Evolutionary conservation across 345 rosid species (phyloP).

Genomic region (Mercurialis annua): DNA sequence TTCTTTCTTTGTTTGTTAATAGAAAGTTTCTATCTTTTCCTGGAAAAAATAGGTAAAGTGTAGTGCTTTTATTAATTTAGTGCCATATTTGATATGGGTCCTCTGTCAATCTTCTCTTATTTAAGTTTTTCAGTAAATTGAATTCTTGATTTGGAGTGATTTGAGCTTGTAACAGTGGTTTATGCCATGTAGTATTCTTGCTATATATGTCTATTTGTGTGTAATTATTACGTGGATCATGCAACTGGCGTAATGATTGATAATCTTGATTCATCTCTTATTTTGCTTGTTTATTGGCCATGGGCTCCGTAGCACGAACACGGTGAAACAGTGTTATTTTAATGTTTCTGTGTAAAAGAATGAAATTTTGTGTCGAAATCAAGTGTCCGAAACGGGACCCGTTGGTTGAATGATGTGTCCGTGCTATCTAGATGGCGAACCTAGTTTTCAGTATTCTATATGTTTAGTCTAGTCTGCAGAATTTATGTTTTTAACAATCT

Average conservation of each 20-base stretch:
- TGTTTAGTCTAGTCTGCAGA: constrained; percentile 1
- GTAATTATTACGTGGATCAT: constrained; percentile 4
- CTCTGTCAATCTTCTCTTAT: constrained; percentile 13
- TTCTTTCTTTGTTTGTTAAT: constrained; percentile 6
- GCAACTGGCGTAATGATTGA: not conserved
- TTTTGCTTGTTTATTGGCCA: not conserved
- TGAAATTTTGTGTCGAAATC: too few relatives aligned
- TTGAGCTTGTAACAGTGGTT: constrained; percentile 1
- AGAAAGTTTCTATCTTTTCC: not conserved
- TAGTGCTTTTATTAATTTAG: constrained; percentile 8
- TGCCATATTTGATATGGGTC: constrained; percentile 21
- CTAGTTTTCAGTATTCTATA: not conserved
- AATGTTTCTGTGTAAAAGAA: too few relatives aligned
- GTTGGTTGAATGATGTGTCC: too few relatives aligned
- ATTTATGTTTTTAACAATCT: constrained; percentile 3
- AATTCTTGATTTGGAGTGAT: not conserved
- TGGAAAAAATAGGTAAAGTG: constrained; percentile 19
- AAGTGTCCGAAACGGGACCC: too few relatives aligned
- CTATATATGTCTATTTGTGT: constrained; percentile 8
- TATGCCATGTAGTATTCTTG: not conserved
- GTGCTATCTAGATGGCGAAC: not conserved
- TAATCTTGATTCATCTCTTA: not conserved
- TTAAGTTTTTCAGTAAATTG: not conserved
- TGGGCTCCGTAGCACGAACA: too few relatives aligned
- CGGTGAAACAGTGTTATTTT: too few relatives aligned